phyloP scores from a whole-genome alignment of 176 grass and related monocot species.

The Hordeum vulgare region MorexV3_pseudomolecules_assembly NC_058521.1:354461464-354461963 shows the following conservation, averaged over 20 bases:
- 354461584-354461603: neutral
- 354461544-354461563: constrained; percentile 74
- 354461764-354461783: constrained; percentile 1
- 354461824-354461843: neutral
- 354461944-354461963: too few species aligned
- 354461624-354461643: constrained; percentile 35
- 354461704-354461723: constrained; percentile 55
- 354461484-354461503: constrained; percentile 44
- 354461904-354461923: neutral
- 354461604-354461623: constrained; percentile 9
- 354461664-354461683: constrained; percentile 72
- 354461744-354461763: neutral
- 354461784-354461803: neutral
- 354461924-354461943: neutral
- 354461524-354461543: constrained; percentile 75
- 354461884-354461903: neutral
- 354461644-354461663: constrained; percentile 95
- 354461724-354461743: constrained; percentile 21
- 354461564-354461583: constrained; percentile 49
- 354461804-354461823: neutral
- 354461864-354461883: neutral
- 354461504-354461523: constrained; percentile 63
- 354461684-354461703: constrained; percentile 65
- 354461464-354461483: neutral
- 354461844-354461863: neutral